Evolutionary conservation across 176 grass and related monocot species (phyloP).

Genomic region (Pontederia paniculata): DNA sequence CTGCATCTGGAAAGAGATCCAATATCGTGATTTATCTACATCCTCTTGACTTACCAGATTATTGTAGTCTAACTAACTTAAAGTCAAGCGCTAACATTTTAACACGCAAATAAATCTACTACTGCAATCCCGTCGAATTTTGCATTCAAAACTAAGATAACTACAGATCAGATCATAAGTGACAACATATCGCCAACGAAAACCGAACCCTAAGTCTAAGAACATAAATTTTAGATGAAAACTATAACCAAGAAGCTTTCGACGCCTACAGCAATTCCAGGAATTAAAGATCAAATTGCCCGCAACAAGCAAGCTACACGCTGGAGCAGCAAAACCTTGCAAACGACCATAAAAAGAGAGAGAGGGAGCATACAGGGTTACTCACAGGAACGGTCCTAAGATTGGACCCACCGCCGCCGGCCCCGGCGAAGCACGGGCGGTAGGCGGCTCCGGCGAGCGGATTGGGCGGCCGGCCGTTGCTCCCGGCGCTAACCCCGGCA

Average conservation of each 20-base stretch:
- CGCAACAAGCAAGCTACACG: not conserved
- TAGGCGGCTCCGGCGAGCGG: conserved; percentile 16
- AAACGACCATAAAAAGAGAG: not conserved
- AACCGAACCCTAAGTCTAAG: too few relatives aligned
- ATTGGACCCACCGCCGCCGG: conserved; percentile 31
- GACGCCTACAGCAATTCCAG: not conserved
- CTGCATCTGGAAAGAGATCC: too few relatives aligned
- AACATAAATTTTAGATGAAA: too few relatives aligned
- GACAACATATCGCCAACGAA: too few relatives aligned
- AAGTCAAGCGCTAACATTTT: too few relatives aligned
- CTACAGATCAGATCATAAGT: too few relatives aligned
- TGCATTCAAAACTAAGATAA: too few relatives aligned
- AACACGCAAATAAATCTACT: too few relatives aligned
- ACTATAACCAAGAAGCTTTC: not conserved
- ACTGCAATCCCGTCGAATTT: too few relatives aligned
- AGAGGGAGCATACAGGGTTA: conserved; percentile 10
- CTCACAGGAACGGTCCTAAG: conserved; percentile 30
- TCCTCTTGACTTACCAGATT: too few relatives aligned
- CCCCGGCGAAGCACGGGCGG: not conserved
- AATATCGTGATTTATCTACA: too few relatives aligned
- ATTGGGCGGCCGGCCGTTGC: conserved; percentile 35
- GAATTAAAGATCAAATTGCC: not conserved
- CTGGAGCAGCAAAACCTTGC: not conserved
- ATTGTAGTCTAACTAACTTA: too few relatives aligned
- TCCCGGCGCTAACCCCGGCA: conserved; percentile 16